These are phyloP conservation scores for Talaromyces rugulosus DNA, from an alignment of 2,329 filamentous ascomycete species.

Conservation along the genomic window DNA sequence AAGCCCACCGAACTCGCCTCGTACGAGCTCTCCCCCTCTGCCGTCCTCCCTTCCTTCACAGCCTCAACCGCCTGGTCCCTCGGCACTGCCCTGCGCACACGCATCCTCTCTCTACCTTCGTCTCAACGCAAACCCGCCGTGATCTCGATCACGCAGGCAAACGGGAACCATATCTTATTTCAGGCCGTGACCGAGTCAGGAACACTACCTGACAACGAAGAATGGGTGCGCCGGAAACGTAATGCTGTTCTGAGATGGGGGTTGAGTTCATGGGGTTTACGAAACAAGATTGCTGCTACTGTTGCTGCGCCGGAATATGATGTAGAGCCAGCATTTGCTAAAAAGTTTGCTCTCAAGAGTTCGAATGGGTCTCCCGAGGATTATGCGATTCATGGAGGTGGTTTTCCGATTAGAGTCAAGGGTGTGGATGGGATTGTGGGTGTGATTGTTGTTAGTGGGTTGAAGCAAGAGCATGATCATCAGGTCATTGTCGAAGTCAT, in stretches of 20 bases:
- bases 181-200: constrained; percentile 65
- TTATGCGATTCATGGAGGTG: constrained; percentile 77
- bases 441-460: constrained; percentile 69
- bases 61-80: constrained; percentile 35
- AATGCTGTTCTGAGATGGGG: constrained; percentile 70
- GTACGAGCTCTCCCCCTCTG: constrained; percentile 25
- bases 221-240: constrained; percentile 67
- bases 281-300: constrained; percentile 54
- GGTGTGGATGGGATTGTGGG: constrained; percentile 73
- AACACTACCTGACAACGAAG: constrained; percentile 66
- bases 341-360: constrained; percentile 59
- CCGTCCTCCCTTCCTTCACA: constrained; percentile 36
- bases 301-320: constrained; percentile 29
- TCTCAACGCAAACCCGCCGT: constrained; percentile 34
- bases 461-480: constrained; percentile 76
- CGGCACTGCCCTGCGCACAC: constrained; percentile 33
- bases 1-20: constrained; percentile 25
- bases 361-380: constrained; percentile 49
- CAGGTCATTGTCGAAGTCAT: constrained; percentile 69
- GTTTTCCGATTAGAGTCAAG: constrained; percentile 65
- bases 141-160: constrained; percentile 35
- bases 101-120: constrained; percentile 31
- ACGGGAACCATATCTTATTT: constrained; percentile 58
- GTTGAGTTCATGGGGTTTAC: constrained; percentile 65
- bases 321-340: constrained; percentile 61